phyloP scores from a whole-genome alignment of 2,329 filamentous ascomycete species.

The Aspergillus floridensis region DNA sequence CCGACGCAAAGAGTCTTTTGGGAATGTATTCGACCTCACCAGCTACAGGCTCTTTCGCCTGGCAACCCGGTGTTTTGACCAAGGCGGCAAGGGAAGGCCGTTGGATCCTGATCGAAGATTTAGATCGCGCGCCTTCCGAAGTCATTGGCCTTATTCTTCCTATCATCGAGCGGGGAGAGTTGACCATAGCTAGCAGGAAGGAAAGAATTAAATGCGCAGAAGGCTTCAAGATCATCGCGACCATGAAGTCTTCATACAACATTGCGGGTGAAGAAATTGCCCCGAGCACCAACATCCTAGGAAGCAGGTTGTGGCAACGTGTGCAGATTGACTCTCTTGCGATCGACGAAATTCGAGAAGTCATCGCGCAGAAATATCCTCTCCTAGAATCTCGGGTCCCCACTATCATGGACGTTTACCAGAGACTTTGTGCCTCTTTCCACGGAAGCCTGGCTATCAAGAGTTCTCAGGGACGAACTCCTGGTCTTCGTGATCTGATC shows the following conservation, averaged over 20 bases:
- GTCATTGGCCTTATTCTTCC: slow-evolving; percentile 91
- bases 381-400: slow-evolving; percentile 58
- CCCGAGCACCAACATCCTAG: slow-evolving; percentile 69
- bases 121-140: slow-evolving; percentile 91
- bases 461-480: slow-evolving; percentile 51
- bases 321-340: slow-evolving; percentile 67
- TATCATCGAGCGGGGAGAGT: slow-evolving; percentile 85
- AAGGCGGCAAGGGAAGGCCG: slow-evolving; percentile 90
- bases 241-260: slow-evolving; percentile 69
- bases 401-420: slow-evolving; percentile 58
- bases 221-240: slow-evolving; percentile 89
- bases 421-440: slow-evolving; percentile 41
- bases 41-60: slow-evolving; percentile 83
- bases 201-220: slow-evolving; percentile 79
- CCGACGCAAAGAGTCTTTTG: slow-evolving; percentile 92
- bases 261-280: slow-evolving; percentile 69
- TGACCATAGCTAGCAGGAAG: slow-evolving; percentile 83
- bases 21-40: slow-evolving; percentile 90
- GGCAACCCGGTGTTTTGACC: slow-evolving; percentile 88
- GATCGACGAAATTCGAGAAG: slow-evolving; percentile 67
- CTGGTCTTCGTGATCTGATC: slow-evolving; percentile 74
- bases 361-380: slow-evolving; percentile 70
- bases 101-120: slow-evolving; percentile 96
- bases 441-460: slow-evolving; percentile 39
- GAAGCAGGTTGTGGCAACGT: slow-evolving; percentile 79